Base-by-base conservation (phyloP, 2,329 filamentous ascomycete genomes). In the Eurotiales sp. region DNA sequence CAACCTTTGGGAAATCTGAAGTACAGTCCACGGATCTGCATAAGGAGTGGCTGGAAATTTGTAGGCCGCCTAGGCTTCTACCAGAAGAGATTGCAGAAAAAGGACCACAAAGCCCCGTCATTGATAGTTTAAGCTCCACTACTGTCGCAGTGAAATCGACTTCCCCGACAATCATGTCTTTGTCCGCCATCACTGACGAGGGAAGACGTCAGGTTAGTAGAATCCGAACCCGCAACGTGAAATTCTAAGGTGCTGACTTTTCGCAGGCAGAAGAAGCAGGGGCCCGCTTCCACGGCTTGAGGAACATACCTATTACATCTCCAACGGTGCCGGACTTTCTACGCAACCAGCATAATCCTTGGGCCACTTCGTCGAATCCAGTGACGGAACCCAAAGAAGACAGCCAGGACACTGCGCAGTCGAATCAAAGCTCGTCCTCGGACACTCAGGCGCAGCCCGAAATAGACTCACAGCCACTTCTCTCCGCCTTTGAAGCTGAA, bases 401-500 rank as follows among this genome's bases (percentile, higher is more conserved):
- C 8, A 19, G 15, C 14, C 19, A n/a, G 8, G 11, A 45, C 8
- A 19, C 29, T 12, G n/a, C 42, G 5, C n/a, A 34, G n/a, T 30
- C 15, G 15, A 4, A n/a, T 17, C 25, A 45, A 22, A 22, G n/a
- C 11, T 27, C 8, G 21, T 14, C 19, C n/a, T 7, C 29, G 8
- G 32, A 23, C 14, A 25, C 23, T 22, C 34, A 39, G 30, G 14
- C 22, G 10, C 46, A 59, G 2, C 46, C 61, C 4, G 46, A 47
- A 5, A 54, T 63, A 25, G 57, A 62, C 17, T 52, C 60, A 17
- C 59, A 62, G 48, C 60, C 71, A 17, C 61, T 73, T 29, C 56
- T 73, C 19, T 64, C 64, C 39, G 67, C 67, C 12, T 73, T 73
- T 37, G 70, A 73, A 46, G 61, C 59, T 11, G 69, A 73, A 50